phyloP scores from a whole-genome alignment of 2,329 filamentous ascomycete species.

The Bertia moriformis region DNA sequence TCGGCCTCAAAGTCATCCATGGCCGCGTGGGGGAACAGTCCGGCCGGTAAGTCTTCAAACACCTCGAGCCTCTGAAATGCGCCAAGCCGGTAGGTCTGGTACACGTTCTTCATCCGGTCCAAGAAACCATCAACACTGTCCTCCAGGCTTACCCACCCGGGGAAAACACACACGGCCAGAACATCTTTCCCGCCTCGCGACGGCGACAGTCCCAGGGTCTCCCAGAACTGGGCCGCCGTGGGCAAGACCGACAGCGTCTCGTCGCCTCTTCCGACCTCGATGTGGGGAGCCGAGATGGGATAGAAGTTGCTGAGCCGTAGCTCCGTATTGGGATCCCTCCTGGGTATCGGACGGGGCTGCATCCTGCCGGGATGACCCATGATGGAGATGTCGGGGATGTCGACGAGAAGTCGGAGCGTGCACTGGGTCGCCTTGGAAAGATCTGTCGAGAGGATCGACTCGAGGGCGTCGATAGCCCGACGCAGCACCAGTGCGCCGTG shows the following conservation, averaged over 20 bases:
- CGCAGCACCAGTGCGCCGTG: constrained; percentile 25
- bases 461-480: constrained; percentile 31
- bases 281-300: constrained; percentile 38
- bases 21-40: neutral
- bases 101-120: constrained; percentile 51
- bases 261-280: constrained; percentile 59
- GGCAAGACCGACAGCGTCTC: constrained; percentile 59
- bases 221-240: constrained; percentile 67
- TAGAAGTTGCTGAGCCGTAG: too few relatives aligned
- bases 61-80: constrained; percentile 30
- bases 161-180: constrained; percentile 56
- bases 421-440: constrained; percentile 25
- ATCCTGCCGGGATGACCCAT: constrained; percentile 34
- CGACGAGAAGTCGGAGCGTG: constrained; percentile 32
- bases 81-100: constrained; percentile 63
- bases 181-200: constrained; percentile 59
- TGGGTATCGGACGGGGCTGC: constrained; percentile 29
- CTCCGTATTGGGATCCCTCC: too few relatives aligned
- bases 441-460: constrained; percentile 25
- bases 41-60: constrained; percentile 8
- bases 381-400: constrained; percentile 40
- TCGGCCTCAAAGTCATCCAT: constrained; percentile 4
- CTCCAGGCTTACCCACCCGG: constrained; percentile 45
- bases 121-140: constrained; percentile 51
- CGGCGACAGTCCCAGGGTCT: constrained; percentile 62